Conservation (phyloP, 2,329 filamentous ascomycete species). For the Hypoxylon sp. region DNA sequence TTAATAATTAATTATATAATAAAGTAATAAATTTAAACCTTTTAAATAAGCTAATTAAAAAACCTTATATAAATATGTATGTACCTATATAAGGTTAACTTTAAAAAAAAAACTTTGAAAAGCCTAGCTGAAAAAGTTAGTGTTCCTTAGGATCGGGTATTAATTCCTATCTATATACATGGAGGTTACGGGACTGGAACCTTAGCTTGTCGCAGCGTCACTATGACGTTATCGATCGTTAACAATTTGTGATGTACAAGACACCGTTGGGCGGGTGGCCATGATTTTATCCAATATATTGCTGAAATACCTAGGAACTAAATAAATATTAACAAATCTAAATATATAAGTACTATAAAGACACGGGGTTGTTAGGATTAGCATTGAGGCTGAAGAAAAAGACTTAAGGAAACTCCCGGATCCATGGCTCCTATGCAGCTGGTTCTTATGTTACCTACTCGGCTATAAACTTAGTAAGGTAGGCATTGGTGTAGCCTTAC, state of each 20-base stretch:
- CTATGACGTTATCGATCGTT: conserved; percentile 31
- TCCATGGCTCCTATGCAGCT: conserved; percentile 24
- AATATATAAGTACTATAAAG: background rate
- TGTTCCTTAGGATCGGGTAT: background rate
- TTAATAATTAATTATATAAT: too few species aligned
- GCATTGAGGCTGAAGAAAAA: conserved; percentile 36
- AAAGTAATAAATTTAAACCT: too few species aligned
- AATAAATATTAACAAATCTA: background rate
- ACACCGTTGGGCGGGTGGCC: background rate
- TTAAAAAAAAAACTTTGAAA: too few species aligned
- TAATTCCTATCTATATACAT: too few species aligned
- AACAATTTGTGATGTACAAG: background rate
- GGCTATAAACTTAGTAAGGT: background rate
- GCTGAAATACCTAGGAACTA: background rate
- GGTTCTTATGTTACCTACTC: background rate
- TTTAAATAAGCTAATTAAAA: too few species aligned
- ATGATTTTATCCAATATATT: background rate
- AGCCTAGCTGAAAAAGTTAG: too few species aligned
- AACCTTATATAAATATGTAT: too few species aligned
- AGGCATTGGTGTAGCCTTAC: conserved; percentile 6
- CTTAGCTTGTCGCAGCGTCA: conserved; percentile 22
- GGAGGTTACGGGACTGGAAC: too few species aligned
- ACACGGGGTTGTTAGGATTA: conserved; percentile 22
- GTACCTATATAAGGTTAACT: too few species aligned
- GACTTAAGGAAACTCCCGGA: conserved; percentile 10